These are phyloP conservation scores for Arxiozyma bovina DNA, from an alignment of 1,139 yeast species.

Conservation along the genomic window DNA sequence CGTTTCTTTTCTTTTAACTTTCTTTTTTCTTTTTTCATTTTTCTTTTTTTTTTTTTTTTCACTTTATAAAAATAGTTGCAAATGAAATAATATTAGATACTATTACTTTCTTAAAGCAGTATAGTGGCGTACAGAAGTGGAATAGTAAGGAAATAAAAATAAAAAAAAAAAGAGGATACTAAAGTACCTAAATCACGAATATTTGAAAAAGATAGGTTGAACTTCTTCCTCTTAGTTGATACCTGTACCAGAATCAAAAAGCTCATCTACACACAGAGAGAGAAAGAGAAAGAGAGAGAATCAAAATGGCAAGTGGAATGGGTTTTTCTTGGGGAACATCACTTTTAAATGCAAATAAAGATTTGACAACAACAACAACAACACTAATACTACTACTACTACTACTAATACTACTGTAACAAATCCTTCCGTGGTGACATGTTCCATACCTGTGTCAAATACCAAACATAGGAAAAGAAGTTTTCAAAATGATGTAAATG, in stretches of 20 bases:
- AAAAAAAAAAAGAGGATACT: too few species aligned
- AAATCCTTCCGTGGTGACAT: not conserved
- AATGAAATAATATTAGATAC: too few species aligned
- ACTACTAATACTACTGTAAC: not conserved
- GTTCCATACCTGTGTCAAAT: not conserved
- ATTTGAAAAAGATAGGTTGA: not conserved
- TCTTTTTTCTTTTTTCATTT: too few species aligned
- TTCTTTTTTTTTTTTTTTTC: too few species aligned
- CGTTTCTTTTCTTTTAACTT: too few species aligned
- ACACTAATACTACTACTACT: not conserved
- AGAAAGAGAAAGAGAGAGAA: not conserved
- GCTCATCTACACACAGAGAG: not conserved
- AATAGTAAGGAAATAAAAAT: too few species aligned
- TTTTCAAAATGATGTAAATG: not conserved
- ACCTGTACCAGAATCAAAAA: not conserved
- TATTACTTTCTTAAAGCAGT: too few species aligned
- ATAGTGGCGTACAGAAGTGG: not conserved
- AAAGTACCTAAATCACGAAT: not conserved
- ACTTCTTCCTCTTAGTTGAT: too few species aligned
- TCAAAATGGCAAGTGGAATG: conserved; percentile 5
- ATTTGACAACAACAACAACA: not conserved
- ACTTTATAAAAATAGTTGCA: too few species aligned
- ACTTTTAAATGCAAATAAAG: not conserved
- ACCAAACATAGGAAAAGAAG: conserved; percentile 1
- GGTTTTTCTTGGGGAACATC: conserved; percentile 29